These are phyloP conservation scores for Mucor piriformis DNA, from an alignment of 371 early-diverging fungal genomes.

Conservation along the genomic window DNA sequence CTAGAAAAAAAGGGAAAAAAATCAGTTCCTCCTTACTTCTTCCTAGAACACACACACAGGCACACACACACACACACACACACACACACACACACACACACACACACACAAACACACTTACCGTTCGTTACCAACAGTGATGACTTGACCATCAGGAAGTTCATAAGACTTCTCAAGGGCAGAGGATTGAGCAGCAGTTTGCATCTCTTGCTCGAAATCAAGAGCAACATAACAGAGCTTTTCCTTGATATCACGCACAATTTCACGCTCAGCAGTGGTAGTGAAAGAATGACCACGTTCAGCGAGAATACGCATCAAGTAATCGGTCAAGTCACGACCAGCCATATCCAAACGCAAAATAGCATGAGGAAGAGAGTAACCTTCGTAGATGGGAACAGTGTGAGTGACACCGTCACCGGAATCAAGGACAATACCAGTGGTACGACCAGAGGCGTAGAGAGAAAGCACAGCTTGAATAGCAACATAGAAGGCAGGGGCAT, in stretches of 20 bases:
- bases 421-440: conserved; percentile 99
- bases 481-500: conserved; percentile 98
- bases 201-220: conserved; percentile 99
- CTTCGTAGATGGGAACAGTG: conserved; percentile 99
- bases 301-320: conserved; percentile 96
- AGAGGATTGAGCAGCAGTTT: conserved; percentile 91
- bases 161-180: conserved; percentile 98
- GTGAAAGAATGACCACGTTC: conserved; percentile 99
- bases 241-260: conserved; percentile 99
- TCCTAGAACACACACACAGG: no score
- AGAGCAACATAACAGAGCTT: conserved; percentile 99
- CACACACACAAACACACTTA: conserved; percentile 12
- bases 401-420: conserved; percentile 99
- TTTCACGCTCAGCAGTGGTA: conserved; percentile 99
- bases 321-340: conserved; percentile 98
- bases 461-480: conserved; percentile 99
- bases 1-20: conserved; percentile 24
- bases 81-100: background rate
- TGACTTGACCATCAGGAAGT: conserved; percentile 99
- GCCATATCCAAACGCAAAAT: conserved; percentile 97
- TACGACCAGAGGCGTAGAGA: conserved; percentile 99
- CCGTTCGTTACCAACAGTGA: conserved; percentile 98
- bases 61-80: no score
- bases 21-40: background rate
- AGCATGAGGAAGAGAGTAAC: conserved; percentile 99